A percentile compares a stretch with the other conserved stretches of the same genome.
Evolutionary conservation across 2,329 filamentous ascomycete genomes (phyloP).

Genomic region (Aspergillus clavatus): DNA sequence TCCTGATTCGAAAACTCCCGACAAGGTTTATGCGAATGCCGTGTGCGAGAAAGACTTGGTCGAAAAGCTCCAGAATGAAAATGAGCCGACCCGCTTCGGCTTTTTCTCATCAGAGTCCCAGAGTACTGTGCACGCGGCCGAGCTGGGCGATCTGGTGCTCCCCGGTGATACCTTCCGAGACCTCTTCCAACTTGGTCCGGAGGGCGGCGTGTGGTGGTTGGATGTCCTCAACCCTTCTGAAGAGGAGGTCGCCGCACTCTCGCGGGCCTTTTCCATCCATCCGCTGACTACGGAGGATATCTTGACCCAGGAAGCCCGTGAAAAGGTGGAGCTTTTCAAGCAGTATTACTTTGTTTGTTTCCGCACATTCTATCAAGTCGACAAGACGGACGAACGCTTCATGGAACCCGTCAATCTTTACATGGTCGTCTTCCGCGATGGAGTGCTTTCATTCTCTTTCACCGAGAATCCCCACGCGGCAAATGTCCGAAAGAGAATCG

Average conservation of each 20-base stretch:
- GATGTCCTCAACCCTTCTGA: slow-evolving; percentile 88
- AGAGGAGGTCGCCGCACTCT: slow-evolving; percentile 81
- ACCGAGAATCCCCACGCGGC: slow-evolving; percentile 78
- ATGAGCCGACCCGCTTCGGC: slow-evolving; percentile 77
- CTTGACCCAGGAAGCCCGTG: slow-evolving; percentile 86
- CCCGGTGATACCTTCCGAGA: slow-evolving; percentile 86
- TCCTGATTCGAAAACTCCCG: slow-evolving; percentile 23
- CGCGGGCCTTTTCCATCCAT: slow-evolving; percentile 92
- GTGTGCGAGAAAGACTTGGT: slow-evolving; percentile 32
- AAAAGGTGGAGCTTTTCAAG: slow-evolving; percentile 97
- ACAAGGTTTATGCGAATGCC: slow-evolving; percentile 29
- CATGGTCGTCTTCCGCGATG: slow-evolving; percentile 93
- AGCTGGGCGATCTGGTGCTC: slow-evolving; percentile 80
- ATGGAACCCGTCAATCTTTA: slow-evolving; percentile 96
- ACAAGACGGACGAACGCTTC: slow-evolving; percentile 73
- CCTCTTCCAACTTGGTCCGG: slow-evolving; percentile 67
- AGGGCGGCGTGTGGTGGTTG: slow-evolving; percentile 95
- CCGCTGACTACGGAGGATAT: slow-evolving; percentile 96
- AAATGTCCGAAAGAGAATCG: slow-evolving; percentile 86
- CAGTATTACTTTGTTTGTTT: slow-evolving; percentile 99
- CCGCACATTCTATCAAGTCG: slow-evolving; percentile 81
- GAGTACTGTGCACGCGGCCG: slow-evolving; percentile 84
- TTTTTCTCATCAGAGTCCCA: slow-evolving; percentile 96
- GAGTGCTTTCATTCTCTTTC: slow-evolving; percentile 92
- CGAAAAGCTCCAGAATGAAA: slow-evolving; percentile 37